Base-by-base conservation (phyloP, 208 protist species). In the Trypanosoma caninum region DNA sequence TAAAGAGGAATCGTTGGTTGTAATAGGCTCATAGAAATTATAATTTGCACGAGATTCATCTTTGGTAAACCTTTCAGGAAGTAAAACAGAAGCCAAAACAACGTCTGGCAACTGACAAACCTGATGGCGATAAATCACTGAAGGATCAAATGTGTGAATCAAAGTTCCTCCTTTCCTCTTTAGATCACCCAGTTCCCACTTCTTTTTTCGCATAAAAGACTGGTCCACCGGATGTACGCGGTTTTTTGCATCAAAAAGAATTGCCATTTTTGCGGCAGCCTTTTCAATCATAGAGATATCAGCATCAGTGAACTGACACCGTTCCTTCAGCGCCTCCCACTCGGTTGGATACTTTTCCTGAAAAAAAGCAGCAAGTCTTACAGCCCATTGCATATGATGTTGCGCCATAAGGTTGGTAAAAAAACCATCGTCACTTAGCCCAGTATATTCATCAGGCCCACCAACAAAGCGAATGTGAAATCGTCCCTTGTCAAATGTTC, bases 401-500 rank as follows among this genome's bases (percentile, higher is more conserved):
- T 91, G 77, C 14, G 84, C 91, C 82, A 97, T 89, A 27, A 95
- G 25, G 64, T 97, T 97, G 34, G 91, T 97, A 69, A 94, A 97
- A 58, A 91, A 87, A 72, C 94, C 92, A 77, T 97, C 86, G 76
- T 95, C 77, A n/a, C 81, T 76, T 9, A 93, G 53, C 40, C 80
- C 84, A 52, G 76, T 92, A 76, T 94, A 95, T 50, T 83, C 78
- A 62, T 97, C 91, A 28, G 87, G 84, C 7, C 91, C 87, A 0
- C 84, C 82, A 16, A 97, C 88, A 51, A 63, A 91, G 31, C 88
- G 82, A 40, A 97, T 57, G 59, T 95, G 87, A 45, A 94, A 95
- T 41, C 71, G 40, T 11, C 86, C 91, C 37, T 87, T 80, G 37
- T 82, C 77, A 83, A 84, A 97, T 22, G 76, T 81, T 22, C 91